These are phyloP conservation scores for Ocimum tenuiflorum DNA, from an alignment of 257 asterid species.

Conservation along the genomic window DNA sequence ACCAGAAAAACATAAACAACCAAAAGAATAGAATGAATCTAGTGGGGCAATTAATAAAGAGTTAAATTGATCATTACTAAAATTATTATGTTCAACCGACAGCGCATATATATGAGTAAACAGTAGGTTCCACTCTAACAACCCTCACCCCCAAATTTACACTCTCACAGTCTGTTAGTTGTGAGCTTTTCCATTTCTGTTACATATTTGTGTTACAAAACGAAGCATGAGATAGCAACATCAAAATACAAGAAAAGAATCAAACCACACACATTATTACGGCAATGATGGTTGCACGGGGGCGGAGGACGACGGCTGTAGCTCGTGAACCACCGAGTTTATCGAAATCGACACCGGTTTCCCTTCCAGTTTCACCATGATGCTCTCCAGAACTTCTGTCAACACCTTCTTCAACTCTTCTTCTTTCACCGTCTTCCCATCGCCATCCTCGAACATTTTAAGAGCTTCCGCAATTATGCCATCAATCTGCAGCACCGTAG, in stretches of 20 bases:
- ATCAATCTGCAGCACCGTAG: slow-evolving; percentile 89
- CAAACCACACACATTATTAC: background rate
- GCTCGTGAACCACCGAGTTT: slow-evolving; percentile 83
- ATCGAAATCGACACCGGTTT: slow-evolving; percentile 63
- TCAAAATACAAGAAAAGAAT: background rate
- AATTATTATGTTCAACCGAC: background rate
- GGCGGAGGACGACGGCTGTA: slow-evolving; percentile 56
- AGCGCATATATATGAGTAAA: slow-evolving; percentile 10
- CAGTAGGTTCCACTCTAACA: slow-evolving; percentile 7
- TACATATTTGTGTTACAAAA: no score
- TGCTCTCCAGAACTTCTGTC: slow-evolving; percentile 59
- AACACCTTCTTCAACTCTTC: slow-evolving; percentile 82
- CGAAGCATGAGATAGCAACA: background rate
- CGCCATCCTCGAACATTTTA: slow-evolving; percentile 53
- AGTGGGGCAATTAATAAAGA: no score
- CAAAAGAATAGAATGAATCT: background rate
- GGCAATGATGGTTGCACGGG: slow-evolving; percentile 52
- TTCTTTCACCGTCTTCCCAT: slow-evolving; percentile 61
- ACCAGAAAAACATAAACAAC: background rate
- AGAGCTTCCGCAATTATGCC: slow-evolving; percentile 44
- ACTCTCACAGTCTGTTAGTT: background rate
- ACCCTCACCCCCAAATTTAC: slow-evolving; percentile 3
- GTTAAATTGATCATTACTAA: background rate
- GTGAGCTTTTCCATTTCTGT: no score
- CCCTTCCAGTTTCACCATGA: slow-evolving; percentile 81